Base-by-base conservation (phyloP, 176 grass and related monocot species). In the Triticum dicoccoides region DNA sequence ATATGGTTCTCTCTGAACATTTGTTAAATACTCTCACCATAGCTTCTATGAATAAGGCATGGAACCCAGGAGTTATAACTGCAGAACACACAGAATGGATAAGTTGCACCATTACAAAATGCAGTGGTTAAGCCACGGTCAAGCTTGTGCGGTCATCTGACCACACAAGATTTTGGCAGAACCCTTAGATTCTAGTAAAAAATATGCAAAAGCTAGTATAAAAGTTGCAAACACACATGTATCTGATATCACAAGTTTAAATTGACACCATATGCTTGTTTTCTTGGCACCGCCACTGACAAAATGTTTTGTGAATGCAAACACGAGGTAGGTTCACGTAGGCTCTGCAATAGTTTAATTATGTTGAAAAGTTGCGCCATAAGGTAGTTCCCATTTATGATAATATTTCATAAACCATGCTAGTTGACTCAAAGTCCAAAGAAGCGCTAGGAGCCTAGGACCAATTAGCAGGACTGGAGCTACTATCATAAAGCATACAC, bases 31-130 rank as follows among this genome's bases (percentile, higher is more conserved):
- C 86, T 62, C 88, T 91, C 34, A 98, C 88, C 96, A 98, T 98
- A 83, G 96, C 88, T 94, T 98, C 91, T 62, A 98, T 86, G 83
- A 94, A 98, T 83, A 95, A 89, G 71, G 90, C 89, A 89, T 98
- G 96, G 79, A 98, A 98, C 63, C 78, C 93, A 76, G 96, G 96
- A 32, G 96, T 93, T 84, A 98, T 95, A 84, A 98, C 96, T 98
- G 92, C 71, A 91, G 44, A 65, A 33, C 52, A 65, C 32, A 56
- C 39, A 70, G 45, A 69, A 13, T 64, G 14, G 17, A 69, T 29
- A 64, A 84, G 73, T 8, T 42, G 18, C 38, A 61, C 8, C 56
- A 45, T 89, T 65, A 85, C 18, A 59, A 59, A 59, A 21, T 21
- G 54, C 54, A 59, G 18, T 59, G 54, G 7, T 59, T 18, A 59